Percentiles rank a stretch among this genome's conserved stretches.
Conservation (phyloP, 371 early-diverging fungal genomes). For the Rhizopus arrhizus region DNA sequence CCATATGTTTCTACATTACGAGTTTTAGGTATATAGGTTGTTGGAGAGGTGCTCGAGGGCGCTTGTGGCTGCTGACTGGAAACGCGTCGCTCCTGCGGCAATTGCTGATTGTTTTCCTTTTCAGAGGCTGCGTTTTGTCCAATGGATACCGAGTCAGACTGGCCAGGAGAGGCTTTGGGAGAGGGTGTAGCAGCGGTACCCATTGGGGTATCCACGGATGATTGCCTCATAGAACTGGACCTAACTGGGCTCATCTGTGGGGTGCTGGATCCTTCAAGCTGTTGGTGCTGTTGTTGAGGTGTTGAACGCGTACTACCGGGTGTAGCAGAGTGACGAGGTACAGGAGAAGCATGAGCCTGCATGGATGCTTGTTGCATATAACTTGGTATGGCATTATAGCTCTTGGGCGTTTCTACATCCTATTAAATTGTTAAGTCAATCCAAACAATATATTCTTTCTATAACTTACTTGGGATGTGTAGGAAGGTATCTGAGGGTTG, state of each 20-base stretch:
- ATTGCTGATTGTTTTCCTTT: background rate
- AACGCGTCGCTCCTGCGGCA: background rate
- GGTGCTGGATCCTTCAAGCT: slow-evolving; percentile 15
- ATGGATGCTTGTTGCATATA: slow-evolving; percentile 37
- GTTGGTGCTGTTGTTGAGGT: slow-evolving; percentile 42
- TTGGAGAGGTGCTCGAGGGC: slow-evolving; percentile 5
- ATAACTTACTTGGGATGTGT: slow-evolving; percentile 24
- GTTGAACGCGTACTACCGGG: slow-evolving; percentile 42
- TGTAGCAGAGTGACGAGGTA: slow-evolving; percentile 38
- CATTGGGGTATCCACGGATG: slow-evolving; percentile 7
- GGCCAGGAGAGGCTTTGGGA: slow-evolving; percentile 13
- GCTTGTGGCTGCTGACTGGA: background rate
- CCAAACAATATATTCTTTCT: background rate
- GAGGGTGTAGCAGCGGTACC: slow-evolving; percentile 11
- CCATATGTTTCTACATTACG: slow-evolving; percentile 72
- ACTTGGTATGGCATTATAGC: slow-evolving; percentile 21
- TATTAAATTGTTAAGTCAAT: background rate
- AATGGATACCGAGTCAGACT: slow-evolving; percentile 4
- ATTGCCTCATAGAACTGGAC: slow-evolving; percentile 2
- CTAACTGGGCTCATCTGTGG: slow-evolving; percentile 21
- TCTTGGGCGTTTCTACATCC: slow-evolving; percentile 16
- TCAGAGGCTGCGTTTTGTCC: background rate
- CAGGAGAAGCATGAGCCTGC: slow-evolving; percentile 31
- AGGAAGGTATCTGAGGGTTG: slow-evolving; percentile 26
- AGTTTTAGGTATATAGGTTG: slow-evolving; percentile 52